These are phyloP conservation scores for Coemansia umbellata DNA, from an alignment of 192 early-diverging fungal genomes.

Conservation along the genomic window DNA sequence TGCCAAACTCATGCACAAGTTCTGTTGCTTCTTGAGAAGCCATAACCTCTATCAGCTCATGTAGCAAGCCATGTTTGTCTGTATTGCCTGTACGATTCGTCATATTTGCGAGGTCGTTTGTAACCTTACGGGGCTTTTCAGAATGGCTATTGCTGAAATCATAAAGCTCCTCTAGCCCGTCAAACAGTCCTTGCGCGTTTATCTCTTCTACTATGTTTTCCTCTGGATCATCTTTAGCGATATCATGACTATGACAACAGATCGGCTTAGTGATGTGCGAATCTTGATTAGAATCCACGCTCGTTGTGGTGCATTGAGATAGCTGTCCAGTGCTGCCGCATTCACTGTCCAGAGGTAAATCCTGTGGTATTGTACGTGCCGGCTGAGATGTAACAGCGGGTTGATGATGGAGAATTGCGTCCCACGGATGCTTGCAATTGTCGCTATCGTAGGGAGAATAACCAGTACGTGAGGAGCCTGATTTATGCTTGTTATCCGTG, in stretches of 20 bases:
- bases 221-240: too few species aligned
- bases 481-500: too few species aligned
- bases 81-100: neutral
- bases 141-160: constrained; percentile 5
- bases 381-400: neutral
- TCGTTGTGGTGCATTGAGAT: neutral
- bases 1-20: neutral
- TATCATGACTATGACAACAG: too few species aligned
- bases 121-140: neutral
- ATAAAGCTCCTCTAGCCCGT: constrained; percentile 41
- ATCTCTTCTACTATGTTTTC: constrained; percentile 13
- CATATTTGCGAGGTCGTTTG: neutral
- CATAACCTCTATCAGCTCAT: too few species aligned
- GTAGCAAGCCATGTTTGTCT: neutral
- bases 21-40: too few species aligned
- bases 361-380: neutral
- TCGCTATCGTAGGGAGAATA: too few species aligned
- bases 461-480: too few species aligned
- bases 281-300: too few species aligned
- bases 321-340: neutral
- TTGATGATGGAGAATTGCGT: neutral
- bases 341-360: neutral
- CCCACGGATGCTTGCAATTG: constrained; percentile 3
- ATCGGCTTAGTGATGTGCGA: too few species aligned
- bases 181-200: constrained; percentile 29